phyloP scores from a whole-genome alignment of 495 filamentous ascomycete species.

The Penicillium herquei region DNA sequence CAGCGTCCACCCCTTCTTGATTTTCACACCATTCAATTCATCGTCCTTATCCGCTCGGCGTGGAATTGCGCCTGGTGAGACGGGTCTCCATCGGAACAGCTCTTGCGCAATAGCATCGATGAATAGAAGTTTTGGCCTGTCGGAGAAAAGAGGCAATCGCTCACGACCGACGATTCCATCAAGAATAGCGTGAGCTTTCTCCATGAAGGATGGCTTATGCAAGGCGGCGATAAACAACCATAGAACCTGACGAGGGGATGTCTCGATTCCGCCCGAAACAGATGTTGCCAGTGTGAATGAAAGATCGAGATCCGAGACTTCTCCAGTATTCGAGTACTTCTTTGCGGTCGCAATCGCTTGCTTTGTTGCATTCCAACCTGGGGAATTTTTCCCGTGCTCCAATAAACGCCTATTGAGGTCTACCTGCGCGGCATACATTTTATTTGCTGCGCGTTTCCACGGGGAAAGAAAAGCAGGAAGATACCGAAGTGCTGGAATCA shows the following conservation, averaged over 20 bases:
- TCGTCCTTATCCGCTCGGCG: conserved; percentile 52
- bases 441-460: conserved; percentile 29
- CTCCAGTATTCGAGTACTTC: conserved; percentile 9
- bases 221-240: conserved; percentile 32
- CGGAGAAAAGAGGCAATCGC: conserved; percentile 28
- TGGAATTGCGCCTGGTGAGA: conserved; percentile 39
- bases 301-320: conserved; percentile 25
- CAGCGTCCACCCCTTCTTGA: conserved; percentile 50
- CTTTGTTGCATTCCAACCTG: conserved; percentile 31
- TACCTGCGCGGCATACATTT: conserved; percentile 22
- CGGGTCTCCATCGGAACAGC: conserved; percentile 37
- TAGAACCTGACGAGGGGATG: conserved; percentile 27
- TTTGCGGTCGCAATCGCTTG: conserved; percentile 23
- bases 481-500: conserved; percentile 32
- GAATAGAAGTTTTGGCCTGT: conserved; percentile 25
- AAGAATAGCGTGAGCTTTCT: conserved; percentile 29
- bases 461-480: conserved; percentile 29
- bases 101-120: conserved; percentile 35
- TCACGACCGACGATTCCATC: conserved; percentile 33
- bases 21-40: conserved; percentile 48
- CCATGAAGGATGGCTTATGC: conserved; percentile 14
- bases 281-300: conserved; percentile 30
- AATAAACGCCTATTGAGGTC: conserved; percentile 30
- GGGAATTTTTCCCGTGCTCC: conserved; percentile 15
- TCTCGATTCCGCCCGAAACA: conserved; percentile 33